These are phyloP conservation scores for Coemansia sp. DNA, from an alignment of 192 early-diverging fungal genomes.

Conservation along the genomic window DNA sequence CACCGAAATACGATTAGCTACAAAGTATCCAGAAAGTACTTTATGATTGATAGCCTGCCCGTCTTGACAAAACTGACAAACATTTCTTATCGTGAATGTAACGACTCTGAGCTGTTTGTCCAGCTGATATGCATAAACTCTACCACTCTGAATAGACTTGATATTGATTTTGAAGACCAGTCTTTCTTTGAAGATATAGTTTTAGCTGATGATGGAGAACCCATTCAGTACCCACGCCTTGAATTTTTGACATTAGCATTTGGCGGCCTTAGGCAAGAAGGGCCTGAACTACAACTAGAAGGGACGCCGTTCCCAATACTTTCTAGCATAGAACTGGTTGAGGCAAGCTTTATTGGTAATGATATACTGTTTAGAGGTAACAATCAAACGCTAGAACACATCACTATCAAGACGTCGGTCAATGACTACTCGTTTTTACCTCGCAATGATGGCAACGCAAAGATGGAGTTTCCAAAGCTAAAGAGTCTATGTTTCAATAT, in stretches of 20 bases:
- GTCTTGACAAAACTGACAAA: neutral
- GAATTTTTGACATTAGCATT: neutral
- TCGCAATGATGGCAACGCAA: neutral
- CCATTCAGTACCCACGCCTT: neutral
- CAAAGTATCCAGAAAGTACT: neutral
- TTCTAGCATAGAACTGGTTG: neutral
- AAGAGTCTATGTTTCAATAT: neutral
- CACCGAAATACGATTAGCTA: neutral
- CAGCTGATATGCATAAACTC: neutral
- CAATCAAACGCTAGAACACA: neutral
- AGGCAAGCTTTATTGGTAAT: neutral
- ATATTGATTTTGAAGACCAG: neutral
- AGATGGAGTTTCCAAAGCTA: neutral
- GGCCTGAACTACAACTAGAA: neutral
- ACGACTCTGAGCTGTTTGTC: neutral
- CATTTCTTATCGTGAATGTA: neutral
- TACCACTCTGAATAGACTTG: neutral
- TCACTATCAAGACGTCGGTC: neutral
- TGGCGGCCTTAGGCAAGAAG: neutral
- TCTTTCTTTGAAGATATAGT: neutral
- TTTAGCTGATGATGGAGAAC: neutral
- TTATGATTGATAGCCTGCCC: neutral
- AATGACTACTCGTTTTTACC: neutral
- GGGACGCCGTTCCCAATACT: neutral
- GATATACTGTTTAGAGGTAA: neutral